phyloP scores from a whole-genome alignment of 169 alveolate species.

The Eimeria maxima region DNA sequence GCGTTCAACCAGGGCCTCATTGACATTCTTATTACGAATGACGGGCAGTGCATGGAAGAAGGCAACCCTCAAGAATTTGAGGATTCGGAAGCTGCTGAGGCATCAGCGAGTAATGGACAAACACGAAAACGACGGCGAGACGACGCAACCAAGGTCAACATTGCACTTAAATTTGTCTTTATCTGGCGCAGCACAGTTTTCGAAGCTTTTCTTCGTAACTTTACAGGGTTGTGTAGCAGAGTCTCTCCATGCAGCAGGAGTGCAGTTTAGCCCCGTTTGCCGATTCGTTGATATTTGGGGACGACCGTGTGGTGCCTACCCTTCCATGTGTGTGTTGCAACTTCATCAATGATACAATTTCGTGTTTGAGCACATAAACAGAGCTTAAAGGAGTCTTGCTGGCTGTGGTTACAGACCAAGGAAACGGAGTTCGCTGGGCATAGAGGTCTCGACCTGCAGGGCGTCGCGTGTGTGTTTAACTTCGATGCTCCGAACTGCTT shows the following conservation, averaged over 20 bases:
- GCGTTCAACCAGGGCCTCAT: conserved; percentile 81
- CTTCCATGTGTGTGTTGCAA: background rate
- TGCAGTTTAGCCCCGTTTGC: background rate
- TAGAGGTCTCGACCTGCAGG: conserved; percentile 93
- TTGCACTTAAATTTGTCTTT: background rate
- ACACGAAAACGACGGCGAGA: conserved; percentile 2
- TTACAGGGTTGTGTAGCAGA: background rate
- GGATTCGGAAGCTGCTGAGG: background rate
- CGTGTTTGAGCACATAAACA: background rate
- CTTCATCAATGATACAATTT: background rate
- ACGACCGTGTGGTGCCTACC: background rate
- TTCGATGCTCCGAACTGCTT: conserved; percentile 92
- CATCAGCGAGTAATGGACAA: background rate
- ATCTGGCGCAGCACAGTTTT: background rate
- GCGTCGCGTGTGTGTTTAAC: conserved; percentile 93
- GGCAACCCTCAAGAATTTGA: conserved; percentile 4
- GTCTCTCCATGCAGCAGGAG: background rate
- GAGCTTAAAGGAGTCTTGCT: background rate
- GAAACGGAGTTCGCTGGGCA: conserved; percentile 81
- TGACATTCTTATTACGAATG: conserved; percentile 79
- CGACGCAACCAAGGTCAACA: background rate
- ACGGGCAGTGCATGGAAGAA: conserved; percentile 65
- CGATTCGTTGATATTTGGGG: background rate
- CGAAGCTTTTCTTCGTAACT: background rate
- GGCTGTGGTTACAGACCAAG: conserved; percentile 21